A percentile compares a stretch with the other conserved stretches of the same genome.
Evolutionary conservation across 2,329 filamentous ascomycete species (phyloP).

Genomic region (Arthrobotrys entomopaga): DNA sequence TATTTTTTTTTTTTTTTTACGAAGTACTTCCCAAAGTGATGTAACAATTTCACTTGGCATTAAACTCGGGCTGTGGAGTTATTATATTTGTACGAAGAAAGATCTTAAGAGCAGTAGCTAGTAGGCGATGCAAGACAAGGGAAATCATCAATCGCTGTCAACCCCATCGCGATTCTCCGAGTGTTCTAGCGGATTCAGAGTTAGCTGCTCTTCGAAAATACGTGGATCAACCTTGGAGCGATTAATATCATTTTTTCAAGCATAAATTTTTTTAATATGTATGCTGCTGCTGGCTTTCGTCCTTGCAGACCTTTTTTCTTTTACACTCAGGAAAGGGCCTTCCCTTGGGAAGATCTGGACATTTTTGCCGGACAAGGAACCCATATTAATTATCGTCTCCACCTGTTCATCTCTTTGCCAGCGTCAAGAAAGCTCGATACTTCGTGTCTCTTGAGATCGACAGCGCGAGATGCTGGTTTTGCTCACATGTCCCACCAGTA

Average conservation of each 20-base stretch:
- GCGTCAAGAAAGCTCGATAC: conserved; percentile 23
- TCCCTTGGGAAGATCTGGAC: conserved; percentile 36
- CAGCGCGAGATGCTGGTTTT: conserved; percentile 37
- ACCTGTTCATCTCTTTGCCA: conserved; percentile 32
- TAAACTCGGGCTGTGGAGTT: too few relatives aligned
- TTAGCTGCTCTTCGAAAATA: conserved; percentile 31
- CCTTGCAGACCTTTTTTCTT: conserved; percentile 1
- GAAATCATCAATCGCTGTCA: conserved; percentile 25
- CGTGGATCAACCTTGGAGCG: conserved; percentile 52
- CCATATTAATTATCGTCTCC: conserved; percentile 39
- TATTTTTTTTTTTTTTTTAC: too few relatives aligned
- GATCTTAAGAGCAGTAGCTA: too few relatives aligned
- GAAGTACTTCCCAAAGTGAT: not conserved
- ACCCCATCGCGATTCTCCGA: conserved; percentile 55
- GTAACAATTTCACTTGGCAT: not conserved
- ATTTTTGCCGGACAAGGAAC: conserved; percentile 19
- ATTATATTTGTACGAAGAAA: too few relatives aligned
- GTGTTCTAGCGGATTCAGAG: conserved; percentile 43
- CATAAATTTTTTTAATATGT: conserved; percentile 25
- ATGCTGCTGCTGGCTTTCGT: conserved; percentile 1
- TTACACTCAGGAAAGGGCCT: conserved; percentile 5
- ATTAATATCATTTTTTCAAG: conserved; percentile 38
- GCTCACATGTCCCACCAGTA: conserved; percentile 53
- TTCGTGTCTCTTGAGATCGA: conserved; percentile 30
- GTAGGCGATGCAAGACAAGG: conserved; percentile 14